Evolutionary conservation across 2,329 filamentous ascomycete genomes (phyloP).

Genomic region (Sclerotinia borealis): DNA sequence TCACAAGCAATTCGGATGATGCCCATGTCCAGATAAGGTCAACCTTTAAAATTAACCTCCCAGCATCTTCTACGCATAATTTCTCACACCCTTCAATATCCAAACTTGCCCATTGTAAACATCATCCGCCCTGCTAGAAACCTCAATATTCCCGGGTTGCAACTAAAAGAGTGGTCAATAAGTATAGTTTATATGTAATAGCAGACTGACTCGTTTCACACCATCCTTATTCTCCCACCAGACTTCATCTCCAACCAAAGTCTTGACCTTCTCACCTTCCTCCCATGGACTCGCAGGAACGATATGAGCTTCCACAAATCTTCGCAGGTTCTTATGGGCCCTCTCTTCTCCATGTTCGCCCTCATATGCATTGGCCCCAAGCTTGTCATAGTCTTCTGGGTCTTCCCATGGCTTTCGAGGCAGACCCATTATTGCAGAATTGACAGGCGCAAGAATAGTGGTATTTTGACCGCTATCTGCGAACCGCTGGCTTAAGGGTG

Average conservation of each 20-base stretch:
- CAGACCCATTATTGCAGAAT: conserved; percentile 70
- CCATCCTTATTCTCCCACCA: conserved; percentile 77
- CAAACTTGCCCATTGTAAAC: conserved; percentile 81
- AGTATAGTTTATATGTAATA: background rate
- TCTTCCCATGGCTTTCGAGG: conserved; percentile 85
- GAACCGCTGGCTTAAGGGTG: conserved; percentile 61
- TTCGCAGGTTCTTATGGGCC: conserved; percentile 67
- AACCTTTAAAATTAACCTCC: background rate
- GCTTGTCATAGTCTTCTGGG: conserved; percentile 60
- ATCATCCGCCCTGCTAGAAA: conserved; percentile 65
- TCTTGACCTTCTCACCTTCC: conserved; percentile 58
- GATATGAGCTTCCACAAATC: conserved; percentile 83
- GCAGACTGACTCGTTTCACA: conserved; percentile 53
- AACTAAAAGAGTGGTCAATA: conserved; percentile 42
- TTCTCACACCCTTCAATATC: conserved; percentile 48
- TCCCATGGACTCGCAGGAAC: conserved; percentile 71
- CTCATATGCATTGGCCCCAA: conserved; percentile 68
- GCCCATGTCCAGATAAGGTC: background rate
- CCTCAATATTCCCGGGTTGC: conserved; percentile 73
- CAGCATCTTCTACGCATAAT: conserved; percentile 23
- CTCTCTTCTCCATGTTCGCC: conserved; percentile 69
- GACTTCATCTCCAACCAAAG: conserved; percentile 60
- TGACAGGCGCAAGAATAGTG: conserved; percentile 82
- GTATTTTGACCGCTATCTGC: conserved; percentile 62
- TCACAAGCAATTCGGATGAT: background rate